phyloP scores from a whole-genome alignment of 768 basidiomycete species.

The Gautieria morchelliformis region DNA sequence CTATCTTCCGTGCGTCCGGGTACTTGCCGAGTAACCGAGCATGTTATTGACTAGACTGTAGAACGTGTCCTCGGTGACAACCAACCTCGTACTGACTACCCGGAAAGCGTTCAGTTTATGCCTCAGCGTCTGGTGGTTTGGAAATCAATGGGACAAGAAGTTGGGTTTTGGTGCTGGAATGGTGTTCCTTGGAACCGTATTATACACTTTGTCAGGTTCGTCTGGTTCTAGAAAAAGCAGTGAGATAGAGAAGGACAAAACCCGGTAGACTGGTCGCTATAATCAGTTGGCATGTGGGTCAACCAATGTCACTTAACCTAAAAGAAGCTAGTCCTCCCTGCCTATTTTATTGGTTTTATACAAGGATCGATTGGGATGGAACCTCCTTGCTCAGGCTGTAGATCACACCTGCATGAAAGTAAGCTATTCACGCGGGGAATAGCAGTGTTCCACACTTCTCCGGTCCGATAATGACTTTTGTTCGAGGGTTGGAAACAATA shows the following conservation, averaged over 20 bases:
- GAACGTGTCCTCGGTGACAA: conserved; percentile 73
- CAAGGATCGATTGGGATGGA: no score
- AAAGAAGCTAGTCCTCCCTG: no score
- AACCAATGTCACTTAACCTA: no score
- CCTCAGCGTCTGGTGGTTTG: conserved; percentile 81
- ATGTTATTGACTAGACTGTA: conserved; percentile 17
- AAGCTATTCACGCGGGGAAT: no score
- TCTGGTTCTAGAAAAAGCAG: not conserved
- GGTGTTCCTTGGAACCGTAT: conserved; percentile 61
- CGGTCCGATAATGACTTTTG: no score
- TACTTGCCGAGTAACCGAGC: not conserved
- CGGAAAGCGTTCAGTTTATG: conserved; percentile 75
- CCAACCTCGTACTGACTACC: conserved; percentile 69
- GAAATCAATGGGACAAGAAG: conserved; percentile 57
- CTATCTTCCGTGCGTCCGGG: conserved; percentile 56
- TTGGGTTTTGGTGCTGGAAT: conserved; percentile 58
- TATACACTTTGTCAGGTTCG: conserved; percentile 34
- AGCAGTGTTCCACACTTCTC: no score
- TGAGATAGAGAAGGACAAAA: not conserved
- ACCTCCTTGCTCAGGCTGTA: no score
- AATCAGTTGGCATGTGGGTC: not conserved
- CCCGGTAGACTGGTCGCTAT: not conserved
- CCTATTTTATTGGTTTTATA: no score
- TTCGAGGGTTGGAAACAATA: no score
- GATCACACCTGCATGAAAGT: no score